Evolutionary conservation across 2,329 filamentous ascomycete species (phyloP).

Genomic region (Colletotrichum chrysophilum): DNA sequence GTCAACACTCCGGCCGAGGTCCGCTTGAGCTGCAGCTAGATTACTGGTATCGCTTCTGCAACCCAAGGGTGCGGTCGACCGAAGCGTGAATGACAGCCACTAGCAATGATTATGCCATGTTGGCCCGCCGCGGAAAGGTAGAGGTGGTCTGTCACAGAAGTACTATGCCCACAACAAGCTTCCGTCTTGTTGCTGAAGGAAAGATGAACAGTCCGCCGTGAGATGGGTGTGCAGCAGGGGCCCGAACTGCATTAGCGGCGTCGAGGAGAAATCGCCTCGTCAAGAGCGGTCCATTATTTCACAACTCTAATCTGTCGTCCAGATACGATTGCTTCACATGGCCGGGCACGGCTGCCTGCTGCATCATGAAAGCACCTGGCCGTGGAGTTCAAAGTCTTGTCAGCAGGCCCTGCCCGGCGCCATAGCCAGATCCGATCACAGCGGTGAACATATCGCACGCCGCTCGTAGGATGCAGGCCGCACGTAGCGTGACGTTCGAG

Average conservation of each 20-base stretch:
- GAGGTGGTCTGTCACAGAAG: background rate
- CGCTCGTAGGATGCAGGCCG: background rate
- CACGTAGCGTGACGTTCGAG: background rate
- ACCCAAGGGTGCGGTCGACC: background rate
- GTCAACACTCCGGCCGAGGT: background rate
- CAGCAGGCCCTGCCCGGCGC: background rate
- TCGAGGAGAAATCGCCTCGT: background rate
- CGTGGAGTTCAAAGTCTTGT: background rate
- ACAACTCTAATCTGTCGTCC: constrained; percentile 16
- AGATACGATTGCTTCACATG: background rate
- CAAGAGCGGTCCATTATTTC: background rate
- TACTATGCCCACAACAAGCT: background rate
- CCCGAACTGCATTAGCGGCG: constrained; percentile 3
- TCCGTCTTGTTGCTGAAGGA: background rate
- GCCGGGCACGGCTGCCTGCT: background rate
- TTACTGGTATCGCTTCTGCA: background rate
- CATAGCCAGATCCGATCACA: background rate
- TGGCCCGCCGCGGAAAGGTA: background rate
- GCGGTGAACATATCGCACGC: background rate
- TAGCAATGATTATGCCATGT: background rate
- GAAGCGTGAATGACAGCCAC: background rate
- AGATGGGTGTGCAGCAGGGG: background rate
- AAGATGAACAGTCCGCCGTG: background rate
- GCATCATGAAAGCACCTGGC: background rate
- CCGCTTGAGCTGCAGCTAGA: background rate